Evolutionary conservation across 495 filamentous ascomycete species (phyloP), one percentile per base, ranked within the genome.

Genomic region (Penicillium salamii): DNA sequence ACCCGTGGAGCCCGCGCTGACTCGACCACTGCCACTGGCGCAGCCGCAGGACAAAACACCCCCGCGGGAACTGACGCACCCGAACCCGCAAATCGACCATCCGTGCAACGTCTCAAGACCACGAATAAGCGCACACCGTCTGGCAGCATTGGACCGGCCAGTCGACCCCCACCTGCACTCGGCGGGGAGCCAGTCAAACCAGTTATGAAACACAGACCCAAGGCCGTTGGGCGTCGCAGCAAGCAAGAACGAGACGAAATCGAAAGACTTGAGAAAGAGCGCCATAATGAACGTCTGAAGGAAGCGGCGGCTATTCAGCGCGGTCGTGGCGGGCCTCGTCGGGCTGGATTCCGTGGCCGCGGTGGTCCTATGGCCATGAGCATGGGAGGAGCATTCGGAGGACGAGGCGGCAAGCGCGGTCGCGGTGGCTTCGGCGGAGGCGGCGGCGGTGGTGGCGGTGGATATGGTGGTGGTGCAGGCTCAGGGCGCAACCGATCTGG

Each of bases 211-310:
- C 76, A 73, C 42, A 65, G 73, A 51, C 78, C 78, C 4, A 75
- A 71, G 34, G 63, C 67, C 1, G 65, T 71, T 4, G 57, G 55
- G 3, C 78, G 77, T 7, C 76, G 76, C 37, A 77, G 70, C 53
- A 75, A 79, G 52, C 75, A 77, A 47, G 78, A 79, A 53, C 74
- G 77, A 49, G 76, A 79, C 26, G 72, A 68, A 11, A 66, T 74
- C 1, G 71, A 76, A 58, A 68, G 68, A 39, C 61, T 71, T 15
- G 78, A 81, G 50, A 68, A 69, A 28, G 65, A 77, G 50, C 62
- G 76, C 13, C 42, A 70, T 29, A 74, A 69, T 28, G 73, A 73
- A 50, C 66, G 75, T 33, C 44, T 78, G 42, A 62, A 61, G 38
- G 75, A 76, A 46, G 71, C 68, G 11, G 72, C 72, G 32, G 68